Evolutionary conservation across 768 basidiomycete species (phyloP), one percentile per base, ranked within the genome.

Genomic region (Lactarius tabidus): DNA sequence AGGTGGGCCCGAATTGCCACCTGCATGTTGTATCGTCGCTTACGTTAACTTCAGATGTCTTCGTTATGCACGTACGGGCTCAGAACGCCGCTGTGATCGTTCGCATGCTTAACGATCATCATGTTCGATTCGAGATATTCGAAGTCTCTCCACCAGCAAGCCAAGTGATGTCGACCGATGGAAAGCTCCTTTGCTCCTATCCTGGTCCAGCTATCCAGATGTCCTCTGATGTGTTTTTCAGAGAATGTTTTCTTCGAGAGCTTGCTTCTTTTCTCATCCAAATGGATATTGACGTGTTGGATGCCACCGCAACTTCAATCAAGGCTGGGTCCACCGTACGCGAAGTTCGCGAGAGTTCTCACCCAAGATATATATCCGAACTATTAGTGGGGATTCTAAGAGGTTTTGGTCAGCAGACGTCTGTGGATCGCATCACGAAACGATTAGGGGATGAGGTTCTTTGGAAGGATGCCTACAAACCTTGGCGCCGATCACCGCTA

Each of bases 171-270:
- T 70, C 64, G 2, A 59, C 75, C 0, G 66, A 69, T 26, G 81
- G 81, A 36, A 82, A 82, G 23, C 23, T 48, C 2, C 48, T 48
- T 26, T 48, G 48, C 6, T 48, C 48, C 48, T 48, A 48, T 48
- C 83, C 83, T 10, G 79, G 78, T 0, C 78, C 81, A 6, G 78
- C 81, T 1, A 72, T 81, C 36, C 56, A 75, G 38, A 23, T 84
- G 31, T 74, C 77, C 10, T 66, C 10, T 12, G 45, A 26, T 0
- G 12, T 48, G 10, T 45, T 14, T 48, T 23, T 7, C n/a, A 23
- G 26, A 3, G 10, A 2, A 48, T 15, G 10, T 26, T 48, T 23
- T 26, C n/a, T 48, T 48, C 48, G 5, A 48, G 48, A 48, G 23
- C 23, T 48, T 14, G 12, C 48, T 15, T 48, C 48, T 9, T 48